These are phyloP conservation scores for Elsinoe ampelina DNA, from an alignment of 2,329 filamentous ascomycete genomes.

Conservation along the genomic window DNA sequence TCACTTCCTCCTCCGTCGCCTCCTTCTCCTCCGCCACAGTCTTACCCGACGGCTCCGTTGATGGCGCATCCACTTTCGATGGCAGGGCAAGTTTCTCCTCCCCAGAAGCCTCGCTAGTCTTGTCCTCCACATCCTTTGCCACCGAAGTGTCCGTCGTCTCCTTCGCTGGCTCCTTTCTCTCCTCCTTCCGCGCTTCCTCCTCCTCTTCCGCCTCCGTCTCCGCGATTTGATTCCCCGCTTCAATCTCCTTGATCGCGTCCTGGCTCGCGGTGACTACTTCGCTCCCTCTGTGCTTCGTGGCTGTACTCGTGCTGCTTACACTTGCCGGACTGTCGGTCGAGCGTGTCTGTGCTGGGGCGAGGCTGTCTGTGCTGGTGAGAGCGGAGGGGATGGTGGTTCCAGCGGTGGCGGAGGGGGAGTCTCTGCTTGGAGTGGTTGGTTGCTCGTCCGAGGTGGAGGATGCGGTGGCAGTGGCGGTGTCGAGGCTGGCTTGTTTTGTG, in stretches of 20 bases:
- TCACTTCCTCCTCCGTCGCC: conserved; percentile 11
- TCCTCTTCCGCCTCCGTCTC: conserved; percentile 22
- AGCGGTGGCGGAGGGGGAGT: conserved; percentile 3
- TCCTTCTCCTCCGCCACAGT: conserved; percentile 16
- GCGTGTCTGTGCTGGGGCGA: conserved; percentile 9
- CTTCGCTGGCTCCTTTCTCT: background rate
- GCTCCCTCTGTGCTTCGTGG: conserved; percentile 21
- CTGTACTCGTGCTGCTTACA: background rate
- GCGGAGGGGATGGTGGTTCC: background rate
- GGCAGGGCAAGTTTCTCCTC: conserved; percentile 17
- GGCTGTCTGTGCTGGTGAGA: background rate
- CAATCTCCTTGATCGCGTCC: conserved; percentile 27
- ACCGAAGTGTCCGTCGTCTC: background rate
- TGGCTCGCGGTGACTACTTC: conserved; percentile 21
- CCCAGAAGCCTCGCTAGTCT: conserved; percentile 23
- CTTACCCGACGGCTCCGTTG: conserved; percentile 17
- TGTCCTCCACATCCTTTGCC: conserved; percentile 20
- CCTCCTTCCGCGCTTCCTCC: conserved; percentile 14
- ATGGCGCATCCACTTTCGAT: conserved; percentile 17
- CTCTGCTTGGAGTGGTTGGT: background rate
- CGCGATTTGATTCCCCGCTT: conserved; percentile 22
- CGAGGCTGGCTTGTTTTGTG: conserved; percentile 22
- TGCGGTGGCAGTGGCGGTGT: background rate
- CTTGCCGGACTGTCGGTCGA: conserved; percentile 12
- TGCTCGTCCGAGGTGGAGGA: background rate